Percentiles rank a stretch among this genome's conserved stretches.
Evolutionary conservation across 192 early-diverging fungal species (phyloP).

Genomic region (Paraglomus brasilianum): DNA sequence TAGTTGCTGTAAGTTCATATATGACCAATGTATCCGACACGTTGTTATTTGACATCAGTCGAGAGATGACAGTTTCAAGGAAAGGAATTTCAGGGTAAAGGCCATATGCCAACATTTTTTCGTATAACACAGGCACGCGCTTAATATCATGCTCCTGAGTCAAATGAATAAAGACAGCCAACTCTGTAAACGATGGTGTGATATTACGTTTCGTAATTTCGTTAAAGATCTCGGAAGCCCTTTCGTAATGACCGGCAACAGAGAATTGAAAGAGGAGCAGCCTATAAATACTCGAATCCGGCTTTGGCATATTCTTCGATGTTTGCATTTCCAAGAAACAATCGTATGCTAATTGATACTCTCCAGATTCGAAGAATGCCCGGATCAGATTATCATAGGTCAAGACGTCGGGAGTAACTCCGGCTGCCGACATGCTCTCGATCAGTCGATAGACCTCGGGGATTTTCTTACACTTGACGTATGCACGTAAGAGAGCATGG

Average conservation of each 20-base stretch:
- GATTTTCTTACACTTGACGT: slow-evolving; percentile 3
- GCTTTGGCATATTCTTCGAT: neutral
- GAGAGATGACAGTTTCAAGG: too few relatives aligned
- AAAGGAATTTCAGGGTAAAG: too few relatives aligned
- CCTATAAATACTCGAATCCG: neutral
- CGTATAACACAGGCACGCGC: too few relatives aligned
- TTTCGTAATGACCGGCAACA: slow-evolving; percentile 5
- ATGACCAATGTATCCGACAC: too few relatives aligned
- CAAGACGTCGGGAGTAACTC: slow-evolving; percentile 2
- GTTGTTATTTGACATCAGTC: too few relatives aligned
- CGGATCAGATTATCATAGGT: slow-evolving; percentile 24
- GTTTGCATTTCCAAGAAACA: slow-evolving; percentile 11
- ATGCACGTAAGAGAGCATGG: slow-evolving; percentile 21
- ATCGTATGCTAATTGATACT: slow-evolving; percentile 1
- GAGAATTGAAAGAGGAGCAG: slow-evolving; percentile 12
- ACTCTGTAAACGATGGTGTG: neutral
- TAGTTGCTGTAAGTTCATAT: too few relatives aligned
- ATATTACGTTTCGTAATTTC: neutral
- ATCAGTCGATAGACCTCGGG: slow-evolving; percentile 9
- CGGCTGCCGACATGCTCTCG: neutral
- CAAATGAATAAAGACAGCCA: neutral
- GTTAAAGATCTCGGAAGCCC: slow-evolving; percentile 10
- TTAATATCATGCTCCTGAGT: neutral
- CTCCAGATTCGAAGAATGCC: neutral
- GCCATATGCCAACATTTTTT: too few relatives aligned